Evolutionary conservation across 805 yeast species (phyloP).

Genomic region (Kockiozyma suomiensis): DNA sequence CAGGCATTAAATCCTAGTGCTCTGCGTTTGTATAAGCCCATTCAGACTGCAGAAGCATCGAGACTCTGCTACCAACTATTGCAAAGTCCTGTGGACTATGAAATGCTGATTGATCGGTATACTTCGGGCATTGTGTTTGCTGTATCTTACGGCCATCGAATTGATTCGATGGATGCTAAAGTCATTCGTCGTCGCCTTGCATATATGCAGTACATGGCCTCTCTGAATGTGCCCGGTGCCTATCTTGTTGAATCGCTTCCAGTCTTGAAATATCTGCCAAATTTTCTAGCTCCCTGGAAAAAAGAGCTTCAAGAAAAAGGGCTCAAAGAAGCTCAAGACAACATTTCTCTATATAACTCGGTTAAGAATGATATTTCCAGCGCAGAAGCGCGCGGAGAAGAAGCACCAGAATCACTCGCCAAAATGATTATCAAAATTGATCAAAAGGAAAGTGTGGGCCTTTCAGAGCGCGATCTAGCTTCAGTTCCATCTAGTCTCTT

Average conservation of each 20-base stretch:
- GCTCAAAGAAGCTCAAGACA: not conserved
- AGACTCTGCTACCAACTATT: not conserved
- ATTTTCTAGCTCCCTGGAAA: conserved; percentile 8
- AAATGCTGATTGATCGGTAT: conserved; percentile 8
- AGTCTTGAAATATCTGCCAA: conserved; percentile 2
- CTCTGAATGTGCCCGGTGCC: conserved; percentile 9
- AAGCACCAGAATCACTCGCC: not conserved
- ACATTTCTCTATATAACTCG: not conserved
- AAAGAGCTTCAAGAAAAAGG: not conserved
- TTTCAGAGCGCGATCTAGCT: not conserved
- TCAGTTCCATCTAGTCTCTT: conserved; percentile 5
- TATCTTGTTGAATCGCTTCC: conserved; percentile 14
- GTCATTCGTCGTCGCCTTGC: conserved; percentile 3
- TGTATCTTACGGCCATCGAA: conserved; percentile 2
- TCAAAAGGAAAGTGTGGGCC: not conserved
- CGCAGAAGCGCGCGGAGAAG: not conserved
- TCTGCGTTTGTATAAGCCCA: conserved; percentile 7
- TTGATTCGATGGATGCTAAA: conserved; percentile 9
- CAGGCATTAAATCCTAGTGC: conserved; percentile 4
- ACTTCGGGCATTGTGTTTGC: conserved; percentile 7
- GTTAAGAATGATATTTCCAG: not conserved
- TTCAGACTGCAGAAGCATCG: conserved; percentile 7
- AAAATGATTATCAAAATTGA: not conserved
- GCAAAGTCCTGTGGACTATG: conserved; percentile 1
- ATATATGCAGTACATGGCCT: conserved; percentile 6